Conservation (phyloP, 2,329 filamentous ascomycete species). For the Aspergillus calidoustus region DNA sequence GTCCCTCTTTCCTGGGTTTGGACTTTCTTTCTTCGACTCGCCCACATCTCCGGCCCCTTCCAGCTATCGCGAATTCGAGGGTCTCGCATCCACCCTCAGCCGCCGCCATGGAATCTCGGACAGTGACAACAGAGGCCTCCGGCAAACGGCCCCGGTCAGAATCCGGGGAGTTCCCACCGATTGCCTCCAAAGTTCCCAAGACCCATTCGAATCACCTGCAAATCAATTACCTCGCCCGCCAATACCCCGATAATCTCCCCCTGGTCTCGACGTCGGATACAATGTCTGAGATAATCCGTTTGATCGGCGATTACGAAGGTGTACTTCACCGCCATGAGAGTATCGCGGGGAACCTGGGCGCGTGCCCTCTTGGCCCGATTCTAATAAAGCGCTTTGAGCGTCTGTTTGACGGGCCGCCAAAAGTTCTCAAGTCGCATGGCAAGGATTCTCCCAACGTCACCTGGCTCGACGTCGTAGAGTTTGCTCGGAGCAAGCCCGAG, state of each 20-base stretch:
- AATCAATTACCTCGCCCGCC: conserved; percentile 70
- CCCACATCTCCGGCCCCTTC: background rate
- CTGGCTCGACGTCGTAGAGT: conserved; percentile 86
- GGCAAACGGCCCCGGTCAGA: conserved; percentile 53
- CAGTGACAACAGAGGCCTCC: conserved; percentile 42
- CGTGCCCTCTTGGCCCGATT: conserved; percentile 79
- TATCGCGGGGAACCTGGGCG: conserved; percentile 82
- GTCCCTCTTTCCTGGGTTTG: conserved; percentile 2
- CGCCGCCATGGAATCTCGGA: conserved; percentile 40
- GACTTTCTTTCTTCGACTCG: background rate
- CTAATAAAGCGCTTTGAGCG: conserved; percentile 85
- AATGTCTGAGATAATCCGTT: conserved; percentile 71
- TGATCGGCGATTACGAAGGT: conserved; percentile 81
- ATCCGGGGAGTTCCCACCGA: conserved; percentile 44
- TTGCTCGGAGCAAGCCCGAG: conserved; percentile 77
- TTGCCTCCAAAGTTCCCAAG: conserved; percentile 58
- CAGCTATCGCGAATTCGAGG: conserved; percentile 6
- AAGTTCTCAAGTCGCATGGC: conserved; percentile 65
- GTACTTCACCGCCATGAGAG: conserved; percentile 85
- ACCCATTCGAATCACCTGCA: conserved; percentile 63
- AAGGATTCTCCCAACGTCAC: conserved; percentile 67
- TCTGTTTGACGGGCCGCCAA: conserved; percentile 81
- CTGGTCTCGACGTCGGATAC: conserved; percentile 69
- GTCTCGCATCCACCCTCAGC: background rate
- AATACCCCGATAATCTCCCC: conserved; percentile 65